These are phyloP conservation scores for Escovopsis weberi DNA, from an alignment of 2,329 filamentous ascomycete genomes.

Conservation along the genomic window DNA sequence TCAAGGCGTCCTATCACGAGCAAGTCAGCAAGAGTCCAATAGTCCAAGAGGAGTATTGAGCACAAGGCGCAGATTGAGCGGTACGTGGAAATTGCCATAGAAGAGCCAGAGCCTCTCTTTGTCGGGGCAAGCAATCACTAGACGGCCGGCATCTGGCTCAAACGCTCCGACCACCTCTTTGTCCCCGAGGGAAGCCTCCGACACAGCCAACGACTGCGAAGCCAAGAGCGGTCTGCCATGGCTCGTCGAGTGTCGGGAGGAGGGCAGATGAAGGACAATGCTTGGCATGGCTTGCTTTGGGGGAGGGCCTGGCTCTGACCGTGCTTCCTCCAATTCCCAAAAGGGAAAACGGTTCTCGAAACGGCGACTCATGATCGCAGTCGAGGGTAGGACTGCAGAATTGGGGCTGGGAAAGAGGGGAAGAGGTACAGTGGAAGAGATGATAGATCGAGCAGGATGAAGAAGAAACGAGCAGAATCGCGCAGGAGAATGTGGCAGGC, in stretches of 20 bases:
- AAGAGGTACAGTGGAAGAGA: neutral
- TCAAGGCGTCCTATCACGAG: slow-evolving; percentile 51
- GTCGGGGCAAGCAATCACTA: slow-evolving; percentile 9
- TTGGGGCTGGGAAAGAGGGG: neutral
- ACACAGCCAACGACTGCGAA: slow-evolving; percentile 2
- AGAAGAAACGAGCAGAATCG: neutral
- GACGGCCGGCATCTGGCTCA: slow-evolving; percentile 9
- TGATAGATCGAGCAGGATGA: neutral
- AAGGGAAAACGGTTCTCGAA: too few relatives aligned
- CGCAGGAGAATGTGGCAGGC: neutral
- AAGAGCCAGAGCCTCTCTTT: slow-evolving; percentile 10
- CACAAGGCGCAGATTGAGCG: slow-evolving; percentile 3
- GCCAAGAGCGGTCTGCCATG: neutral
- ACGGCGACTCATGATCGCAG: neutral
- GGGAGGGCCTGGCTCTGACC: neutral
- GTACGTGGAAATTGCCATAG: slow-evolving; percentile 13
- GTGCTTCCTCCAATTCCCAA: neutral
- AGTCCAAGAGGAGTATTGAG: slow-evolving; percentile 1
- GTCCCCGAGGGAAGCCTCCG: slow-evolving; percentile 1
- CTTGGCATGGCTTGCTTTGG: neutral
- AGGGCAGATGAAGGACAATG: slow-evolving; percentile 4
- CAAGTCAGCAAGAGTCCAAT: slow-evolving; percentile 6
- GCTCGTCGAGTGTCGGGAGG: slow-evolving; percentile 1
- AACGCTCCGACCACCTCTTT: slow-evolving; percentile 12
- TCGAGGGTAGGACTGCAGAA: neutral